Evolutionary conservation across 257 asterid genomes (phyloP), one percentile per base, ranked within the genome.

Genomic region (Solanum tacnaense): DNA sequence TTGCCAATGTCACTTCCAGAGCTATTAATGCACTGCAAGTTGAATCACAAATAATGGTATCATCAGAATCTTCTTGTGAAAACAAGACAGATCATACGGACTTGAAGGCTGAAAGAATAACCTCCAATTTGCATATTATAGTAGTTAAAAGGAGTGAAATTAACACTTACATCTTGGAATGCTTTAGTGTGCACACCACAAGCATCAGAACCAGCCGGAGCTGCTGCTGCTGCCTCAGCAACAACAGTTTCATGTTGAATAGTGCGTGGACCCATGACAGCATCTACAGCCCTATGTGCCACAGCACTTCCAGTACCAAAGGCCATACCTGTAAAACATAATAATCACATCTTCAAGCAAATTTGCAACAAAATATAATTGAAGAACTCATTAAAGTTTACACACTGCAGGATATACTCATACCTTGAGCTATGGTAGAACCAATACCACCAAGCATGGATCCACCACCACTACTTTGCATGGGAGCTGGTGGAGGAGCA

Each of bases 211-310:
- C 88, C 92, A 29, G 29, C 85, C 27, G 95, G 86, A 60, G 93
- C 89, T 23, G 93, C 90, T 71, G 93, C 91, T 74, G 93, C 91
- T 9, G 88, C 92, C 85, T 90, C 92, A 73, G 95, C 72, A 85
- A 5, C 92, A 20, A 91, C 96, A 73, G 92, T 62, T 89, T 95
- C 98, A 58, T 94, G 98, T 72, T 93, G 95, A 88, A 95, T 88
- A 13, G 96, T 93, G 18, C 95, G 98, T 85, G 98, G 98, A 65
- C 98, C 98, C 91, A 94, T 27, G 76, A 95, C 91, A 73, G 94
- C 85, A 90, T 96, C 98, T 38, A 94, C 98, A 41, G 93, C 96
- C 88, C 98, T 92, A 73, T 95, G 98, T 29, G 95, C 99, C 85
- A 96, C 74, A 3, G 96, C 94, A 87, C 91, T 92, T 86, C 98